Conservation (phyloP, 2,329 filamentous ascomycete genomes). For the Ophiostoma ips region DNA sequence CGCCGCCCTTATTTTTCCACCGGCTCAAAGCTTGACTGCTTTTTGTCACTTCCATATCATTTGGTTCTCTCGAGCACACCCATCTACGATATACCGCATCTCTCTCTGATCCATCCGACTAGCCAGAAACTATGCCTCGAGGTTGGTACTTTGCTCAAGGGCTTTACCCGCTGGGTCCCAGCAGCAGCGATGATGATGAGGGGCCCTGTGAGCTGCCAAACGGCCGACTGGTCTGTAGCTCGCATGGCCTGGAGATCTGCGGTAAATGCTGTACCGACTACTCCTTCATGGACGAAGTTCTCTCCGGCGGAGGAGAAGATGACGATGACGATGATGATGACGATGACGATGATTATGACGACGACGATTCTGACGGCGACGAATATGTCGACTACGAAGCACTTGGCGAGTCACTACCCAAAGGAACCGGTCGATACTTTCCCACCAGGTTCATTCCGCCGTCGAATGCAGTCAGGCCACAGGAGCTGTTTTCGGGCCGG, state of each 20-base stretch:
- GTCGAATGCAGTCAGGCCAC: constrained; percentile 13
- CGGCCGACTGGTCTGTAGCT: constrained; percentile 23
- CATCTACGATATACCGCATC: too few species aligned
- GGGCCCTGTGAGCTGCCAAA: constrained; percentile 22
- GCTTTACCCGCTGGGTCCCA: constrained; percentile 14
- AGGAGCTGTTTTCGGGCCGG: constrained; percentile 17
- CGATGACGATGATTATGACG: too few species aligned
- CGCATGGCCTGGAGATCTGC: constrained; percentile 21
- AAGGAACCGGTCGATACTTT: constrained; percentile 13
- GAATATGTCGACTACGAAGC: too few species aligned
- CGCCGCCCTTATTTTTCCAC: too few species aligned
- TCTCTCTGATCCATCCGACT: too few species aligned
- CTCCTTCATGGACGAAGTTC: constrained; percentile 19
- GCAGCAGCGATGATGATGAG: constrained; percentile 21
- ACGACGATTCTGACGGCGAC: too few species aligned
- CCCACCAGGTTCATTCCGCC: constrained; percentile 22
- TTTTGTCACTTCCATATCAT: too few species aligned
- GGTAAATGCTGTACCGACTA: constrained; percentile 23
- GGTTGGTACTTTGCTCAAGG: constrained; percentile 19
- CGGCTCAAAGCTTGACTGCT: too few species aligned
- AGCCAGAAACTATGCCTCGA: constrained; percentile 14
- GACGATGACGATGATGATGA: constrained; percentile 14
- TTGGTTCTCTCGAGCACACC: too few species aligned
- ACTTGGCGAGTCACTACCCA: too few species aligned
- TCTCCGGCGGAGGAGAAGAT: constrained; percentile 15